Evolutionary conservation across 495 filamentous ascomycete genomes (phyloP).

Genomic region (Podospora pseudopauciseta): DNA sequence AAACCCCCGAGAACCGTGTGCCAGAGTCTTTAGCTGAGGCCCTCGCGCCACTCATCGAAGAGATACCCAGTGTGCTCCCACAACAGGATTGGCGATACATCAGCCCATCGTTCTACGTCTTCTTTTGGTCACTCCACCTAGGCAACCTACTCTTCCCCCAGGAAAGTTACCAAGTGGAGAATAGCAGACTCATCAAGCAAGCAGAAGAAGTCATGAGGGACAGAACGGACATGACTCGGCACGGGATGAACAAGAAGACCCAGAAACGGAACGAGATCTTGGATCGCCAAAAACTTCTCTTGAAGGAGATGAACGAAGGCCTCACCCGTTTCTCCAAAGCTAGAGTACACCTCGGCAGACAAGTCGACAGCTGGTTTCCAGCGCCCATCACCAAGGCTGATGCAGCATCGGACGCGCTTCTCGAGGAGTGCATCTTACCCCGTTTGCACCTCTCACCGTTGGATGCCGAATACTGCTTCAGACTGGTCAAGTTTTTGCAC

Average conservation of each 20-base stretch:
- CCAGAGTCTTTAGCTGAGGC: slow-evolving; percentile 64
- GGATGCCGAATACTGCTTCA: slow-evolving; percentile 83
- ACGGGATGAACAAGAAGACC: slow-evolving; percentile 60
- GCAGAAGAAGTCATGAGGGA: slow-evolving; percentile 62
- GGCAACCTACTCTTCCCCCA: slow-evolving; percentile 73
- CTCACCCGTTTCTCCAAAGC: slow-evolving; percentile 61
- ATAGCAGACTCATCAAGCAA: slow-evolving; percentile 56
- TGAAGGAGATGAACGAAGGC: slow-evolving; percentile 47
- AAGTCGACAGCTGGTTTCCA: slow-evolving; percentile 78
- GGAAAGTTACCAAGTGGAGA: slow-evolving; percentile 70
- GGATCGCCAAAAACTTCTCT: slow-evolving; percentile 59
- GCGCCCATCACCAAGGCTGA: slow-evolving; percentile 59
- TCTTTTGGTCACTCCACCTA: slow-evolving; percentile 88
- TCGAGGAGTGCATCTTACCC: slow-evolving; percentile 89
- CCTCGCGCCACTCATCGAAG: slow-evolving; percentile 69
- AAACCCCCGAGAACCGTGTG: slow-evolving; percentile 32
- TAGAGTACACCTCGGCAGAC: slow-evolving; percentile 61
- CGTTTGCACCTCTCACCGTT: slow-evolving; percentile 76
- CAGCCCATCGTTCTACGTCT: slow-evolving; percentile 75
- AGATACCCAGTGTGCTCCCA: slow-evolving; percentile 60
- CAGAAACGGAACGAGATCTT: slow-evolving; percentile 67
- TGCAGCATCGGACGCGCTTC: slow-evolving; percentile 64
- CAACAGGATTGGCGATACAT: slow-evolving; percentile 61
- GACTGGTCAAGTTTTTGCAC: slow-evolving; percentile 82
- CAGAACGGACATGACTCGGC: slow-evolving; percentile 63